Base-by-base conservation (phyloP, 257 asterid species). In the Solanum bulbocastanum region DNA sequence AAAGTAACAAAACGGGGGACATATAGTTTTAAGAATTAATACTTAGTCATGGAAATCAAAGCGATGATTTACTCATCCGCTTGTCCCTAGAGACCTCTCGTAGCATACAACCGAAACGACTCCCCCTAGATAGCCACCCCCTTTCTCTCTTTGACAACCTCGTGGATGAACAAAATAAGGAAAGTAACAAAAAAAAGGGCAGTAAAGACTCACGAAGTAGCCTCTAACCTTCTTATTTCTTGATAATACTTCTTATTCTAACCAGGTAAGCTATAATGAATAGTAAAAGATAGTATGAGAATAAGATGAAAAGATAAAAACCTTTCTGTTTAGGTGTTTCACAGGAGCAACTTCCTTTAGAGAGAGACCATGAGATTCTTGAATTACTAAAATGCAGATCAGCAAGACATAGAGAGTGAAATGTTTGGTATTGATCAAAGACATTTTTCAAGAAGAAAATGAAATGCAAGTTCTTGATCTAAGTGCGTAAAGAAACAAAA, bases 281-380 rank as follows among this genome's bases (percentile, higher is more conserved):
- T 18, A 56, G 65, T 46, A 46, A 27, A 44, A 46, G 66, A 46
- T 16, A 10, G 27, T 2, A 39, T 76, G 30, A 82, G 69, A 82
- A 82, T 8, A 82, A 49, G 32, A 18, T 46, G 69, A 32, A 30
- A 62, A 33, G 44, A 73, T 5, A 10, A 8, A 42, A 83, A 91
- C 93, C 93, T 91, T 91, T 75, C 87, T 49, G 85, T 88, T 87
- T 86, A 87, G 66, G 49, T 56, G 30, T 65, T 84, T 89, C 66
- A 84, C 36, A 1, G 90, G 81, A 22, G 89, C 87, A 88, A 87
- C 91, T 46, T 46, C 85, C 85, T 82, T 82, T 30, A 10, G 68
- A 30, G 25, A 82, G 6, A 82, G 25, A 27, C 85, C 85, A 46
- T 82, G 85, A 46, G 69, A 85, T 86, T 87, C 20, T 62, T 89